phyloP scores from a whole-genome alignment of 1,284 basidiomycete species.

The Trametes hirsuta region DNA sequence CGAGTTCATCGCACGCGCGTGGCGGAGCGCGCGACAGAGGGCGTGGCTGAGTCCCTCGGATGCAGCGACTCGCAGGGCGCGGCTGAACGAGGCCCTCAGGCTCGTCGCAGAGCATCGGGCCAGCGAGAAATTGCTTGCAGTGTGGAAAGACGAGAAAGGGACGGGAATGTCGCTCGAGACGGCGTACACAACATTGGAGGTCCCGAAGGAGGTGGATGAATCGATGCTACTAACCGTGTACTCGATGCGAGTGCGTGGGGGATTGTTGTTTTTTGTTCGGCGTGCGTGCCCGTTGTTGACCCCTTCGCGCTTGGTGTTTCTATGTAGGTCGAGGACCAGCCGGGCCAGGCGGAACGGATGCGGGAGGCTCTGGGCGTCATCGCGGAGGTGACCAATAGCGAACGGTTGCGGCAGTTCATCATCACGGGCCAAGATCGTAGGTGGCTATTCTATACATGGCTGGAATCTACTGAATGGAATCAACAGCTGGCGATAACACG shows the following conservation, averaged over 20 bases:
- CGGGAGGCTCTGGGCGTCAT: conserved; percentile 69
- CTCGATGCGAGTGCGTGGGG: conserved; percentile 65
- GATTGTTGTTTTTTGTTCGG: background rate
- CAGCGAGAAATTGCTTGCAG: conserved; percentile 49
- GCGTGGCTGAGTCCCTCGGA: conserved; percentile 60
- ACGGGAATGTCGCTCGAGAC: conserved; percentile 68
- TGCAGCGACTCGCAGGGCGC: conserved; percentile 43
- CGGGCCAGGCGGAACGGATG: conserved; percentile 64
- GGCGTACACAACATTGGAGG: conserved; percentile 76
- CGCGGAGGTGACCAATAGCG: conserved; percentile 73
- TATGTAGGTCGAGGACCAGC: conserved; percentile 68
- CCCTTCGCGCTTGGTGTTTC: background rate
- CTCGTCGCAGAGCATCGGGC: conserved; percentile 64
- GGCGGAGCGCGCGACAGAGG: conserved; percentile 62
- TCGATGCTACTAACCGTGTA: conserved; percentile 76
- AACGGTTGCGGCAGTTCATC: conserved; percentile 68
- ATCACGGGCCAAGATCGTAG: conserved; percentile 73
- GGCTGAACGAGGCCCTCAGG: conserved; percentile 66
- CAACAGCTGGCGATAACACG: conserved; percentile 61
- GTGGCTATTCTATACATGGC: conserved; percentile 34
- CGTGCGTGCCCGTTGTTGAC: conserved; percentile 1
- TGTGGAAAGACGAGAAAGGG: conserved; percentile 58
- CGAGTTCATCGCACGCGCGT: conserved; percentile 68
- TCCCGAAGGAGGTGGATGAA: conserved; percentile 74
- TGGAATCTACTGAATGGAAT: background rate